These are phyloP conservation scores for Boletus tomentosulus DNA, from an alignment of 768 basidiomycete species.

Conservation along the genomic window DNA sequence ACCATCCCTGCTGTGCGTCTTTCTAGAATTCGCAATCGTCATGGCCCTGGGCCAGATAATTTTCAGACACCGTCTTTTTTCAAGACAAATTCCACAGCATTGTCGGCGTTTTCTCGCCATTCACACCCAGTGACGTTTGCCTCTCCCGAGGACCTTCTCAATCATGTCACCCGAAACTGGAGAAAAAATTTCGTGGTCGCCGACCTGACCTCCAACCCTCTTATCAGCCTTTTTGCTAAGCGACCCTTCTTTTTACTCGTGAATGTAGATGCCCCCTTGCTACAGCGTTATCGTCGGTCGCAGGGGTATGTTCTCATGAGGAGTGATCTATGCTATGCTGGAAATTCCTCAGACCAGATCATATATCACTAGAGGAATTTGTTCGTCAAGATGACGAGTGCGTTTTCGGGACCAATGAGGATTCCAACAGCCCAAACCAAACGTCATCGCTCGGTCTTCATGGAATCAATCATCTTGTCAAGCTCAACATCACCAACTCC, in stretches of 20 bases:
- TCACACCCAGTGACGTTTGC: slow-evolving; percentile 33
- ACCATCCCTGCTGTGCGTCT: not conserved
- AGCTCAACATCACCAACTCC: slow-evolving; percentile 61
- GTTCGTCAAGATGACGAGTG: slow-evolving; percentile 65
- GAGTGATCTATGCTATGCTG: slow-evolving; percentile 1
- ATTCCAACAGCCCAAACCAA: slow-evolving; percentile 20
- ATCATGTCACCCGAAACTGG: slow-evolving; percentile 82
- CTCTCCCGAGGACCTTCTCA: slow-evolving; percentile 53
- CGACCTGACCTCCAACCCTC: slow-evolving; percentile 53
- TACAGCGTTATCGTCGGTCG: slow-evolving; percentile 61
- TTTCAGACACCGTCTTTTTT: slow-evolving; percentile 16
- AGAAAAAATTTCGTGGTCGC: slow-evolving; percentile 71
- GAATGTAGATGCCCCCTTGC: slow-evolving; percentile 76
- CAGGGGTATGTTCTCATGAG: slow-evolving; percentile 37
- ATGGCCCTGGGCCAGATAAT: slow-evolving; percentile 1
- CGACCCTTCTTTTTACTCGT: slow-evolving; percentile 90
- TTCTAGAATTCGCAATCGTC: not conserved
- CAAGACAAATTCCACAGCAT: slow-evolving; percentile 18
- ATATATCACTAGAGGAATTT: slow-evolving; percentile 63
- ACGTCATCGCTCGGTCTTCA: slow-evolving; percentile 11
- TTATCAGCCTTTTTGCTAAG: slow-evolving; percentile 69
- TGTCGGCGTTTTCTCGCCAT: slow-evolving; percentile 20
- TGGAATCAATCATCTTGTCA: slow-evolving; percentile 43
- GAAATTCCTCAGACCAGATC: slow-evolving; percentile 15
- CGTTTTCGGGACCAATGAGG: slow-evolving; percentile 48